phyloP scores from a whole-genome alignment of 2,329 filamentous ascomycete species.

The Cryoendolithus antarcticus region DNA sequence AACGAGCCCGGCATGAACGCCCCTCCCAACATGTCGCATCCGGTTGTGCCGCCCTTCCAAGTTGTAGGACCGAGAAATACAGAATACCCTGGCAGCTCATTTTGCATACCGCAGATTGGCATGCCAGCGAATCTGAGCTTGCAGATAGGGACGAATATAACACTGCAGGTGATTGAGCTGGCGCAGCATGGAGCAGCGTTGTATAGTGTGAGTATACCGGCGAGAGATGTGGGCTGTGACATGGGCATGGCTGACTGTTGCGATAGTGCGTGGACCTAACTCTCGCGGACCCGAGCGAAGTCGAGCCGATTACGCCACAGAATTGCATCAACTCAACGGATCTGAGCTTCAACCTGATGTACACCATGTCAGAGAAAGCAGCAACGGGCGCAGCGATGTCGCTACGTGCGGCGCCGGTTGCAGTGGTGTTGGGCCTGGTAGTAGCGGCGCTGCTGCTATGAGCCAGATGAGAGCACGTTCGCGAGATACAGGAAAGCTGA shows the following conservation, averaged over 20 bases:
- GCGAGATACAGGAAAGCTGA: no score
- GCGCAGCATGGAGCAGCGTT: conserved; percentile 74
- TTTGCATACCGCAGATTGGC: conserved; percentile 83
- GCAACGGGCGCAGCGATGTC: not conserved
- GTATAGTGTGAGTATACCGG: conserved; percentile 54
- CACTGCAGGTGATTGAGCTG: conserved; percentile 75
- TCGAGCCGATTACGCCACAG: conserved; percentile 59
- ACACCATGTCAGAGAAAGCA: conserved; percentile 8
- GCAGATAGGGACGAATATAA: conserved; percentile 74
- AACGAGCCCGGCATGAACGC: conserved; percentile 34
- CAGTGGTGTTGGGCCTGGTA: no score
- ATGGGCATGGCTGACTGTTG: not conserved
- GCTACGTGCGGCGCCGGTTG: no score
- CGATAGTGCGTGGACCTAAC: conserved; percentile 84
- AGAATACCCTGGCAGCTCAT: conserved; percentile 58
- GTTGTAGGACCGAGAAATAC: conserved; percentile 69
- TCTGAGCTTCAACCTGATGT: conserved; percentile 66
- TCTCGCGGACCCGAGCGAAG: conserved; percentile 65
- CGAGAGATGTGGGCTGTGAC: not conserved
- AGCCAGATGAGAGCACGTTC: no score
- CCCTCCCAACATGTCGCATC: conserved; percentile 75
- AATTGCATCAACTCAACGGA: conserved; percentile 84
- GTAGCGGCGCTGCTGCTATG: no score
- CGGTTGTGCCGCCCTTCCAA: conserved; percentile 70
- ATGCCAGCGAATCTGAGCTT: conserved; percentile 60